Percentiles rank a stretch among this genome's conserved stretches.
These are phyloP conservation scores for Calonectria pauciramosa DNA, from an alignment of 2,329 filamentous ascomycete genomes.

Conservation along the genomic window DNA sequence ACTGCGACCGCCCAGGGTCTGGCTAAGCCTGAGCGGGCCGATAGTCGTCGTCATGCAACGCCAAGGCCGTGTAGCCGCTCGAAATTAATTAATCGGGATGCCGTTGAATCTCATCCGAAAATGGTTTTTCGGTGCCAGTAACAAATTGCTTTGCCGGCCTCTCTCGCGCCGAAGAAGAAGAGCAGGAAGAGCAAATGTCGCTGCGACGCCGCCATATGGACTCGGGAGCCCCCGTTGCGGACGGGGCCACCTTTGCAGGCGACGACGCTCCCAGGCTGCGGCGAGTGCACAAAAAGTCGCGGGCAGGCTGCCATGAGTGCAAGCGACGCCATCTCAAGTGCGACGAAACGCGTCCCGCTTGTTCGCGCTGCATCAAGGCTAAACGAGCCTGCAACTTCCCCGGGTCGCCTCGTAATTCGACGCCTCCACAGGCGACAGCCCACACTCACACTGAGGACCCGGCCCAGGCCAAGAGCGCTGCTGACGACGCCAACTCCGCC, in stretches of 20 bases:
- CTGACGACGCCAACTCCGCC: background rate
- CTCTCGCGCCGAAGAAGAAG: background rate
- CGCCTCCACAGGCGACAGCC: background rate
- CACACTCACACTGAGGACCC: background rate
- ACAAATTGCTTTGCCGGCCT: background rate
- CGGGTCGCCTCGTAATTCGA: background rate
- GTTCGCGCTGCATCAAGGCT: slow-evolving; percentile 7
- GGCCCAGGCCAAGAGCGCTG: background rate
- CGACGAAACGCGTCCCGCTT: slow-evolving; percentile 43
- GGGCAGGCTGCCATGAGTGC: slow-evolving; percentile 56
- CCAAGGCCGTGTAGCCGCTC: background rate
- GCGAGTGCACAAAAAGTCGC: slow-evolving; percentile 55
- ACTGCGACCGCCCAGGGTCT: background rate
- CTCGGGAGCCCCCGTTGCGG: background rate
- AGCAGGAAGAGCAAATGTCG: background rate
- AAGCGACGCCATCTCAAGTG: slow-evolving; percentile 59
- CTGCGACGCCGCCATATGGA: background rate
- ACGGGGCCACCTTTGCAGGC: background rate
- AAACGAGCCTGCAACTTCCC: slow-evolving; percentile 1
- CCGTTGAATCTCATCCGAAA: background rate
- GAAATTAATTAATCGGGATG: background rate
- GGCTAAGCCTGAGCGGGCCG: background rate
- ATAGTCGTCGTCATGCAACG: slow-evolving; percentile 7
- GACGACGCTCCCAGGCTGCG: slow-evolving; percentile 39
- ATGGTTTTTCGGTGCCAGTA: background rate